A percentile compares a stretch with the other conserved stretches of the same genome.
Evolutionary conservation across 352 stramenopile genomes (phyloP).

Genomic region (Peronospora tabacina): DNA sequence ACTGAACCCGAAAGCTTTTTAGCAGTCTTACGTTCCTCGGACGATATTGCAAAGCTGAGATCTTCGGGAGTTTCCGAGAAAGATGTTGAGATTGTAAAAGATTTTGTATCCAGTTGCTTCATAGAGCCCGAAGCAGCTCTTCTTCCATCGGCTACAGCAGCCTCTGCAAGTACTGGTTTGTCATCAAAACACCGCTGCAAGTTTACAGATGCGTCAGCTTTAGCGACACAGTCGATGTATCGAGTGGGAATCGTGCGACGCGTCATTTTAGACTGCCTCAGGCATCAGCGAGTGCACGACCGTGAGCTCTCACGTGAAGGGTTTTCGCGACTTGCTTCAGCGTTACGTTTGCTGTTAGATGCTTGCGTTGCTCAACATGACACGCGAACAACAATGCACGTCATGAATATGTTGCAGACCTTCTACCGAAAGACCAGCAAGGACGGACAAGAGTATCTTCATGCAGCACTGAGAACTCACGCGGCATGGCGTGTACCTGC

Average conservation of each 20-base stretch:
- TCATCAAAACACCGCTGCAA: conserved; percentile 50
- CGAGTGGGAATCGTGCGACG: conserved; percentile 59
- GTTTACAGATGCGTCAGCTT: conserved; percentile 51
- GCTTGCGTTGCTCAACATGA: conserved; percentile 58
- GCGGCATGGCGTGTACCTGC: conserved; percentile 53
- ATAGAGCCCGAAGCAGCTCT: conserved; percentile 50
- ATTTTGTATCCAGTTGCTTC: conserved; percentile 82
- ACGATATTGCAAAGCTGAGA: conserved; percentile 53
- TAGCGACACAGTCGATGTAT: conserved; percentile 48
- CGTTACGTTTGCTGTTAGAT: conserved; percentile 55
- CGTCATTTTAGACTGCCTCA: conserved; percentile 51
- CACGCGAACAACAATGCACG: conserved; percentile 50
- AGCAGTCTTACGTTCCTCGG: conserved; percentile 23
- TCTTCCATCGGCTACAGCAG: conserved; percentile 13
- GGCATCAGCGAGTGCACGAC: conserved; percentile 57
- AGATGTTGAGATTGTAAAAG: conserved; percentile 79
- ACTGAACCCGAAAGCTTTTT: conserved; percentile 49
- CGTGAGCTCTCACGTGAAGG: conserved; percentile 48
- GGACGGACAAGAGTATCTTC: conserved; percentile 52
- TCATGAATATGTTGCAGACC: conserved; percentile 85
- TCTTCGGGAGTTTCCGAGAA: conserved; percentile 48
- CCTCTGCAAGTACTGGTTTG: conserved; percentile 7
- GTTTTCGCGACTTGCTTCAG: conserved; percentile 43
- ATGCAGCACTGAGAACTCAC: conserved; percentile 44
- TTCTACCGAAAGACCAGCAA: conserved; percentile 53